Evolutionary conservation across 106 monocot genomes (phyloP), one percentile per base, ranked within the genome.

Genomic region (Cymbidium sinense): DNA sequence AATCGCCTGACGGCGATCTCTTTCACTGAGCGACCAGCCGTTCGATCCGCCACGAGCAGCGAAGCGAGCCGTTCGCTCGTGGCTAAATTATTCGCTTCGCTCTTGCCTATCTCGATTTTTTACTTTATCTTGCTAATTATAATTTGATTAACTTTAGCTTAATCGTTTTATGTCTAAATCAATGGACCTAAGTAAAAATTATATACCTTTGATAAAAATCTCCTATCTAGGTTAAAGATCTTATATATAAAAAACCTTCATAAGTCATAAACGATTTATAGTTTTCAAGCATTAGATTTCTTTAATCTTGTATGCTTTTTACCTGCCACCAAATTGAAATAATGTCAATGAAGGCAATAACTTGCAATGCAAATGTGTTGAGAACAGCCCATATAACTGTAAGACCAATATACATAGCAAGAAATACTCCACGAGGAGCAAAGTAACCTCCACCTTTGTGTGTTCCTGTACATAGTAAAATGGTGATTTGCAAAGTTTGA

Each of bases 311-410:
- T 2, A 62, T 27, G 61, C 3, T 8, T 25, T 70, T 47, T 86
- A 93, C 93, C 93, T 94, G 91, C 93, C 93, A 94, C 88, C 90
- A 93, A 12, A 93, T 89, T 12, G 93, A 90, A 61, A 93, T 90
- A 64, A 93, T 77, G 77, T 93, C 90, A 7, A 89, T 77, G 73
- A 93, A 76, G 64, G 90, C 93, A 75, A 94, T 94, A 72, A 94
- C 94, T 81, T 94, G 84, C 30, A 94, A 72, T 4, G 94, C 94
- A 76, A 94, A 94, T 4, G 91, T 94, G 82, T 94, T 91, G 64
- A 94, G 87, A 23, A 91, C 43, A 21, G 94, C 91, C 94, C 94
- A 94, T 41, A 91, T 86, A 52, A 94, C 5, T 15, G 94, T 94
- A 29, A 91, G 82, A 15, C 87, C 89, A 15, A 87, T 76, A 71